phyloP scores from a whole-genome alignment of 2,329 filamentous ascomycete genomes.

The Aureobasidium uvarum region DNA sequence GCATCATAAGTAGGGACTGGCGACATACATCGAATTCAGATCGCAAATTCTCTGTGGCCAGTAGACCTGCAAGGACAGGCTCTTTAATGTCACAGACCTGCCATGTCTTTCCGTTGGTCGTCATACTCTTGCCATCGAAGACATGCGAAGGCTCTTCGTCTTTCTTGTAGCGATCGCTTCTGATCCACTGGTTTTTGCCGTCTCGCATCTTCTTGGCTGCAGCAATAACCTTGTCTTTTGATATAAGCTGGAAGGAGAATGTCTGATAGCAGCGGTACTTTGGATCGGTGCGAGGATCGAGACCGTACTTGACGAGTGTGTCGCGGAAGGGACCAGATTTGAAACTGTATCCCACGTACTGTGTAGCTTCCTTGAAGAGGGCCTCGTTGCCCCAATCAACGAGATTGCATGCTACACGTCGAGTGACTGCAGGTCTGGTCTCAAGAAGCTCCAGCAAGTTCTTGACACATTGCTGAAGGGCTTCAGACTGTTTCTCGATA shows the following conservation, averaged over 20 bases:
- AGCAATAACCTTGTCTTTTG: conserved; percentile 29
- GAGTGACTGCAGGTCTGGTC: conserved; percentile 79
- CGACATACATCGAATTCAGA: conserved; percentile 53
- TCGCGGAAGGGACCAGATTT: conserved; percentile 90
- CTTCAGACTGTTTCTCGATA: conserved; percentile 42
- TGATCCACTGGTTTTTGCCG: conserved; percentile 26
- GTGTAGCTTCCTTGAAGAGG: conserved; percentile 69
- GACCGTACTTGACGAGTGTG: conserved; percentile 76
- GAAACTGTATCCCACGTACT: conserved; percentile 89
- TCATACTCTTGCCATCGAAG: conserved; percentile 75
- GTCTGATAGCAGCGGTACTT: conserved; percentile 83
- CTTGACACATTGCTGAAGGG: conserved; percentile 61
- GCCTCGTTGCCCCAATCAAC: conserved; percentile 56
- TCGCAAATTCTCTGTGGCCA: conserved; percentile 59
- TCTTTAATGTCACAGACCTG: conserved; percentile 92
- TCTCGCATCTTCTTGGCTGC: conserved; percentile 25
- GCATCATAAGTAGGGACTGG: conserved; percentile 52
- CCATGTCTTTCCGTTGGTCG: conserved; percentile 84
- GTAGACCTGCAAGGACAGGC: conserved; percentile 64
- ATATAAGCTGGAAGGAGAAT: conserved; percentile 72
- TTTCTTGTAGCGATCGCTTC: conserved; percentile 27
- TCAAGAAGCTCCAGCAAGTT: conserved; percentile 65
- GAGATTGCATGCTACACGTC: conserved; percentile 74
- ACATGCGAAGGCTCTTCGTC: conserved; percentile 57
- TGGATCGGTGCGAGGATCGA: conserved; percentile 78